Conservation (phyloP, 2,329 filamentous ascomycete species). For the Colletotrichum eleusines region DNA sequence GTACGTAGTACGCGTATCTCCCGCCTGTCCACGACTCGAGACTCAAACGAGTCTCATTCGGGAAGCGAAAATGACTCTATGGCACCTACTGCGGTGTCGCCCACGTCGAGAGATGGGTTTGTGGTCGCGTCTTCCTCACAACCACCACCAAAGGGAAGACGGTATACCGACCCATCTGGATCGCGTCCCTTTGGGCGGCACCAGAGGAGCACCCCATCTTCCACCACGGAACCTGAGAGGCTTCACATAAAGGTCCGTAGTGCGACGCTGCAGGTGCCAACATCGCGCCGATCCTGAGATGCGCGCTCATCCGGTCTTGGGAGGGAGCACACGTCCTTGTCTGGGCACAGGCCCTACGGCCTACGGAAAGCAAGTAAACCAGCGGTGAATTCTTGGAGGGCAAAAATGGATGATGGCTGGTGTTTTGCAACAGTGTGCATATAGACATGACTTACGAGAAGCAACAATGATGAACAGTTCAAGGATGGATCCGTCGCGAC, state of each 20-base stretch:
- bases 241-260: not conserved
- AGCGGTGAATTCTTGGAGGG: not conserved
- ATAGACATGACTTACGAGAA: not conserved
- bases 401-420: not conserved
- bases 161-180: not conserved
- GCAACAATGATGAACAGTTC: not conserved
- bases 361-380: not conserved
- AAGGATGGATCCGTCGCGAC: not conserved
- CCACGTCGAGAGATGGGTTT: not conserved
- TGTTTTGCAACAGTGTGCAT: not conserved
- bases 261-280: slow-evolving; percentile 9
- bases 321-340: not conserved
- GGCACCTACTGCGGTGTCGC: slow-evolving; percentile 17
- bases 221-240: not conserved
- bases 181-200: not conserved
- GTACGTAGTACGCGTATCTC: not conserved
- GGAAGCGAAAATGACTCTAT: slow-evolving; percentile 7
- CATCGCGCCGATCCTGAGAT: not conserved
- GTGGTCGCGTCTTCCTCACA: not conserved
- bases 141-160: not conserved
- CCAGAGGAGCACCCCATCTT: not conserved
- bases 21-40: slow-evolving; percentile 44
- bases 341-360: not conserved
- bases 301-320: no score
- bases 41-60: slow-evolving; percentile 34